phyloP scores from a whole-genome alignment of 2,329 filamentous ascomycete species.

The Alternaria conjuncta region DNA sequence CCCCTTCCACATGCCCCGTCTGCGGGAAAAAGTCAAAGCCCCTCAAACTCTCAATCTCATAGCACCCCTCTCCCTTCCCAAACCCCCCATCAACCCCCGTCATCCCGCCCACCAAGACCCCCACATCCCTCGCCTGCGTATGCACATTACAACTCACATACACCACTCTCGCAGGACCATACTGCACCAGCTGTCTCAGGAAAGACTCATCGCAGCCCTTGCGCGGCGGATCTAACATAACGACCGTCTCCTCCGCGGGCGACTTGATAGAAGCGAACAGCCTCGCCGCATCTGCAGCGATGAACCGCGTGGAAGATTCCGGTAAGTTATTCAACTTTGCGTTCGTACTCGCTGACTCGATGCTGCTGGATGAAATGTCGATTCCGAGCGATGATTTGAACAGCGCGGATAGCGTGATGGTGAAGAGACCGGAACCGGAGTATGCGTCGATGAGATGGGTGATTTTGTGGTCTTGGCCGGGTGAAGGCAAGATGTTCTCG shows the following conservation, averaged over 20 bases:
- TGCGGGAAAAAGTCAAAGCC: conserved; percentile 99
- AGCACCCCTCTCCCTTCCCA: conserved; percentile 56
- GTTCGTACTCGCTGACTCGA: conserved; percentile 79
- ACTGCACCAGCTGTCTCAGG: conserved; percentile 77
- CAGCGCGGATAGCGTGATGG: conserved; percentile 84
- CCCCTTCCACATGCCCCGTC: conserved; percentile 71
- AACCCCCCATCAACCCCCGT: conserved; percentile 47
- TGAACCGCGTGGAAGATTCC: conserved; percentile 75
- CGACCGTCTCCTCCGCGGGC: conserved; percentile 79
- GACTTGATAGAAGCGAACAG: conserved; percentile 81
- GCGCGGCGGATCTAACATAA: conserved; percentile 95
- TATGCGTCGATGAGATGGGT: conserved; percentile 96
- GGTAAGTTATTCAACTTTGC: conserved; percentile 76
- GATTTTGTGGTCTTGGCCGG: conserved; percentile 53
- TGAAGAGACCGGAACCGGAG: conserved; percentile 96
- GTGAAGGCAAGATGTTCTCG: conserved; percentile 69
- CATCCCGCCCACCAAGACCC: conserved; percentile 78
- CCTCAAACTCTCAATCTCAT: conserved; percentile 86
- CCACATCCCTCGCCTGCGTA: conserved; percentile 93
- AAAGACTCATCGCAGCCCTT: conserved; percentile 93
- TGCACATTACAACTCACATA: conserved; percentile 99
- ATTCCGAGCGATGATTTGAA: conserved; percentile 85
- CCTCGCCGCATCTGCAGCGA: conserved; percentile 83
- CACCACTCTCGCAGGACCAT: conserved; percentile 78
- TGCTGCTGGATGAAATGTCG: conserved; percentile 82